Evolutionary conservation across 164 flowering plant genomes (phyloP).

Genomic region (Macadamia tetraphylla): DNA sequence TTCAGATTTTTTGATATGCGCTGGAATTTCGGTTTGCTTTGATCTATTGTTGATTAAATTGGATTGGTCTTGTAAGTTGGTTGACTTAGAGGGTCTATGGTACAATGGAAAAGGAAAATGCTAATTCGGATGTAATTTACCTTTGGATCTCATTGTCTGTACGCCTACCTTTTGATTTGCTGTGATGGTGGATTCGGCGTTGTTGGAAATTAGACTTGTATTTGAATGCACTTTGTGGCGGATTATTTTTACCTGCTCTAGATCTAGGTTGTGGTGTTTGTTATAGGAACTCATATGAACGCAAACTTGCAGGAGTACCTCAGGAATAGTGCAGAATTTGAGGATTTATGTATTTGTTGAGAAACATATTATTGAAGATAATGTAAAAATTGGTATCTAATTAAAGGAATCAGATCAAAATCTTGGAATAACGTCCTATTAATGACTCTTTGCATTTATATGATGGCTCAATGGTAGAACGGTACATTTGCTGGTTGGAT

Average conservation of each 20-base stretch:
- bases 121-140: not conserved
- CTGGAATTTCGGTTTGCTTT: not conserved
- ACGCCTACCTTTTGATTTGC: constrained; percentile 1
- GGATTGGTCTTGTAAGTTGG: not conserved
- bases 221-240: not conserved
- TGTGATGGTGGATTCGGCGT: not conserved
- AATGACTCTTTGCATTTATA: not conserved
- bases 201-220: not conserved
- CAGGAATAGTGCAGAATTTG: not conserved
- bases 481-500: not conserved
- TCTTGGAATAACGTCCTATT: not conserved
- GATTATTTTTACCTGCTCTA: not conserved
- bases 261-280: not conserved
- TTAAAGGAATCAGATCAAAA: not conserved
- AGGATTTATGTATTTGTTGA: not conserved
- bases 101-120: not conserved
- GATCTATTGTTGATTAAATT: not conserved
- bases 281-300: not conserved
- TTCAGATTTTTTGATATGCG: not conserved
- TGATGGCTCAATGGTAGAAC: not conserved
- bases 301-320: no score
- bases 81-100: no score
- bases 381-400: no score
- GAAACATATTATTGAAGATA: no score
- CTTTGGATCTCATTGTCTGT: not conserved